A percentile compares a stretch with the other conserved stretches of the same genome.
These are phyloP conservation scores for Fusarium hainanense DNA, from an alignment of 2,329 filamentous ascomycete genomes.

Conservation along the genomic window DNA sequence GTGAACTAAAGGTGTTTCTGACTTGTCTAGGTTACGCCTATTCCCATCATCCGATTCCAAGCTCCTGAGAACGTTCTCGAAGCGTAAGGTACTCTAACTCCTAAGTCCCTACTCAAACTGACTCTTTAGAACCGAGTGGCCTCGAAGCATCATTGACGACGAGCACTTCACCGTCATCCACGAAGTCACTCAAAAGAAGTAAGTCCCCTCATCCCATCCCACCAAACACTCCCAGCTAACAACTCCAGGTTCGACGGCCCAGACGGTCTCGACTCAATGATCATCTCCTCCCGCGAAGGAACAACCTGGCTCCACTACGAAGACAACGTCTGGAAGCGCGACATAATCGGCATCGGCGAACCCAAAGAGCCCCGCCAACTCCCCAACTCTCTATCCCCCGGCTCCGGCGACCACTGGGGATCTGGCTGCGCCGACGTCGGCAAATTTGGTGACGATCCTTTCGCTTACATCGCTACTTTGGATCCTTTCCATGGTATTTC, in stretches of 20 bases:
- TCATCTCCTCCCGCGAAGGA: conserved; percentile 8
- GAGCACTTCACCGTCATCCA: not conserved
- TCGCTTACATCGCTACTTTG: conserved; percentile 3
- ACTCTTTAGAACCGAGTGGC: not conserved
- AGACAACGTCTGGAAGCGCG: conserved; percentile 9
- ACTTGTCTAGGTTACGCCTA: not conserved
- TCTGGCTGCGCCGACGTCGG: conserved; percentile 6
- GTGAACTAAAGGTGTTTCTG: too few species aligned
- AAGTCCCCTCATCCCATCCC: not conserved
- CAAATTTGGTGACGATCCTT: conserved; percentile 10
- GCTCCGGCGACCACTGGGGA: conserved; percentile 13
- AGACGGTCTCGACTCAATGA: conserved; percentile 6
- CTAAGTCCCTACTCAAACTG: accelerated
- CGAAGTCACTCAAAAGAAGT: not conserved
- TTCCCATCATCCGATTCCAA: not conserved
- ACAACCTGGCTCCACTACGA: conserved; percentile 11
- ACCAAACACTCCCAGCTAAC: not conserved
- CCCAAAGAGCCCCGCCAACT: not conserved
- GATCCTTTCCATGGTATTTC: not conserved
- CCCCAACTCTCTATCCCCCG: not conserved
- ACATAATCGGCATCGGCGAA: conserved; percentile 11
- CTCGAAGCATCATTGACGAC: conserved; percentile 1
- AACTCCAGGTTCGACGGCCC: not conserved
- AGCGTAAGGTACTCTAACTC: not conserved
- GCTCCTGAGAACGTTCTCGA: not conserved